These are phyloP conservation scores for Solanum sparsipilum DNA, from an alignment of 257 asterid species.

Conservation along the genomic window DNA sequence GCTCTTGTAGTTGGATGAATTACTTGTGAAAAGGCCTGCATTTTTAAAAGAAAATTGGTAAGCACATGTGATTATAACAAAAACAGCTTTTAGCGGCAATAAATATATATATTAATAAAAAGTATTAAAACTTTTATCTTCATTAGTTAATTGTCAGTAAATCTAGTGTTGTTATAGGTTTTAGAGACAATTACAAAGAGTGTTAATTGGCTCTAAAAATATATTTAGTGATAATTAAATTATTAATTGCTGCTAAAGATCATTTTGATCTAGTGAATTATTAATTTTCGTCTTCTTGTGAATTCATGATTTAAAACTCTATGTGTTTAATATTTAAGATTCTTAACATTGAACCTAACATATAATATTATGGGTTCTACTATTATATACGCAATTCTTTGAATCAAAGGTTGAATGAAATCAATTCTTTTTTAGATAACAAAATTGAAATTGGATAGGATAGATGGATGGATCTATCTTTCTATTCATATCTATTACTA, in stretches of 20 bases:
- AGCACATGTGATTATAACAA: rapidly evolving
- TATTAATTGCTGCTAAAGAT: rapidly evolving
- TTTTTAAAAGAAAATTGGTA: background rate
- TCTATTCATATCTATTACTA: background rate
- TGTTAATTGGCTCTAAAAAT: too few species aligned
- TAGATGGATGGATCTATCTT: background rate
- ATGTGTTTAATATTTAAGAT: background rate
- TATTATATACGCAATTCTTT: too few species aligned
- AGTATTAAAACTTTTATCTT: rapidly evolving
- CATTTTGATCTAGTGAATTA: background rate
- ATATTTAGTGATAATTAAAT: rapidly evolving
- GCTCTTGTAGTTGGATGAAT: slow-evolving; percentile 30
- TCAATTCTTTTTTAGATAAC: too few species aligned
- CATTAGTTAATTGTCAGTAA: rapidly evolving
- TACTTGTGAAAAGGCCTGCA: slow-evolving; percentile 35
- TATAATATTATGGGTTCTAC: background rate
- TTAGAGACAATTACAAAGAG: background rate
- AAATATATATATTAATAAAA: too few species aligned
- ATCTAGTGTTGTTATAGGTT: rapidly evolving
- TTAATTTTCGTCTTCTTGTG: background rate
- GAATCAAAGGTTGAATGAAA: too few species aligned
- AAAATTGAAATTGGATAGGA: background rate
- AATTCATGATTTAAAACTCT: background rate
- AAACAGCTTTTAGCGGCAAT: too few species aligned
- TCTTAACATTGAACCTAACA: too few species aligned